Evolutionary conservation across 331 rosid genomes (phyloP).

Genomic region (Malus hybrid): DNA sequence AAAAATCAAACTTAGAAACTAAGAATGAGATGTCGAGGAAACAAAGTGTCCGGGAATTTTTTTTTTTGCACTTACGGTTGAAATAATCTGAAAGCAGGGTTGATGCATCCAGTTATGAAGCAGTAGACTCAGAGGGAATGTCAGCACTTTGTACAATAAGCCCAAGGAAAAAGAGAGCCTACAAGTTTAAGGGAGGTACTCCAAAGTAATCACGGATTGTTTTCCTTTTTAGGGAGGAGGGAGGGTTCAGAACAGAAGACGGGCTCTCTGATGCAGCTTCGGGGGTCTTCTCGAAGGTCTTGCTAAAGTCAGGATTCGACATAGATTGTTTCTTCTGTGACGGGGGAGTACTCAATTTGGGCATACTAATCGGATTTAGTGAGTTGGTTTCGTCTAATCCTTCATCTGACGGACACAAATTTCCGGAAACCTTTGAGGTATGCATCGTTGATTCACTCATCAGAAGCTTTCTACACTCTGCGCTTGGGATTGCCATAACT

Average conservation of each 20-base stretch:
- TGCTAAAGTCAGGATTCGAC: slow-evolving; percentile 23
- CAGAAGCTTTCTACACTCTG: slow-evolving; percentile 41
- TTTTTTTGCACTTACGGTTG: slow-evolving; percentile 19
- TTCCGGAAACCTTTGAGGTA: slow-evolving; percentile 17
- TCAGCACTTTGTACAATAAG: slow-evolving; percentile 14
- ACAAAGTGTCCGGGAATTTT: not conserved
- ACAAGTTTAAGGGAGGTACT: slow-evolving; percentile 28
- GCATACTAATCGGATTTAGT: slow-evolving; percentile 33
- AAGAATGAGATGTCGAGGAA: not conserved
- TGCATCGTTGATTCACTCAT: slow-evolving; percentile 13
- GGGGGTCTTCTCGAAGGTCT: slow-evolving; percentile 57
- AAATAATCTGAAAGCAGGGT: not conserved
- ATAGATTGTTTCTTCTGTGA: slow-evolving; percentile 30
- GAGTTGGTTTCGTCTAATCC: slow-evolving; percentile 3
- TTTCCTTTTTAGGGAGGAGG: slow-evolving; percentile 66
- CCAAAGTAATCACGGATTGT: slow-evolving; percentile 84
- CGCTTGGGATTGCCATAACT: slow-evolving; percentile 66
- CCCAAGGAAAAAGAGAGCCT: slow-evolving; percentile 1
- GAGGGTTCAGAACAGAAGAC: slow-evolving; percentile 87
- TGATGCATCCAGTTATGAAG: slow-evolving; percentile 7
- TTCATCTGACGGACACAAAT: slow-evolving; percentile 14
- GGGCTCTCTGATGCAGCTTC: slow-evolving; percentile 72
- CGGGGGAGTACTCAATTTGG: slow-evolving; percentile 44
- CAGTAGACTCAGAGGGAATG: not conserved
- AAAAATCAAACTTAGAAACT: not conserved